A percentile compares a stretch with the other conserved stretches of the same genome.
Conservation (phyloP, 2,329 filamentous ascomycete species). For the Colletotrichum sp. region DNA sequence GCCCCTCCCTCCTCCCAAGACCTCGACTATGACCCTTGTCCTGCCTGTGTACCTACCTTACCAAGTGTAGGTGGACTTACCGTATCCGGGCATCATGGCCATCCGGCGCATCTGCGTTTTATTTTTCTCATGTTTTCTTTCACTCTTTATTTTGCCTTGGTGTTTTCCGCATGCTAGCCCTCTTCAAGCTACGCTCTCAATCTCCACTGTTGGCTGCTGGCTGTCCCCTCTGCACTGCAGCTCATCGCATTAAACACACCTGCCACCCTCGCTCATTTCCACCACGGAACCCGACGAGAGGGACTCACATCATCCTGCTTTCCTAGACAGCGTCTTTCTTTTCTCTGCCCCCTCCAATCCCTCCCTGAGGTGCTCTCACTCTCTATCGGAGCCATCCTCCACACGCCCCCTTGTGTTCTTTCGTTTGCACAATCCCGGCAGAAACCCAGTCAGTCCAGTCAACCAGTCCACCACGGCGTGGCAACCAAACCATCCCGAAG, state of each 20-base stretch:
- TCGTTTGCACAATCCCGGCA: background rate
- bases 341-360: conserved; percentile 1
- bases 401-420: background rate
- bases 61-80: background rate
- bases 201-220: background rate
- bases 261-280: conserved; percentile 14
- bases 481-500: background rate
- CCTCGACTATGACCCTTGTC: background rate
- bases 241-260: conserved; percentile 13
- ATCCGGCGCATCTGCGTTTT: background rate
- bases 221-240: background rate
- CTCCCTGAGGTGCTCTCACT: background rate
- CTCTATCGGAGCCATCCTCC: background rate
- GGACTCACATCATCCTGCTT: background rate
- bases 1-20: background rate
- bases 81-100: conserved; percentile 12
- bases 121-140: background rate
- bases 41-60: background rate
- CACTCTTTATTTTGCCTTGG: background rate
- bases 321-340: conserved; percentile 5
- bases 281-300: background rate
- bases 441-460: background rate
- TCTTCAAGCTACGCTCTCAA: background rate
- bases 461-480: background rate
- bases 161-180: background rate